A percentile compares a stretch with the other conserved stretches of the same genome.
Evolutionary conservation across 257 asterid genomes (phyloP).

Genomic region (Solanum piurae): DNA sequence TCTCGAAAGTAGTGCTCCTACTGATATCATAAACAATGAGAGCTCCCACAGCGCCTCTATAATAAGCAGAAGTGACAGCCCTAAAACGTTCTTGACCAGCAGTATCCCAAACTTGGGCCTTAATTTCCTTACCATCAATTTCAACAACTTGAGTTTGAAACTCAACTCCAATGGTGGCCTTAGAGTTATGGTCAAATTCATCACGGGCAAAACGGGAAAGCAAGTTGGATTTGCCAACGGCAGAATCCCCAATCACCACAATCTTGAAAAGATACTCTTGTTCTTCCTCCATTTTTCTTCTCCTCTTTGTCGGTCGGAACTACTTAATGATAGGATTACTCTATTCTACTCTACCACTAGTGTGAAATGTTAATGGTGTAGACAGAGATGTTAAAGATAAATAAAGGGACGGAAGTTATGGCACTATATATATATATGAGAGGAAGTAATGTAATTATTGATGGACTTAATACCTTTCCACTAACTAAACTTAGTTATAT

Average conservation of each 20-base stretch:
- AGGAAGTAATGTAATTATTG: no score
- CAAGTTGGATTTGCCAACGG: constrained; percentile 30
- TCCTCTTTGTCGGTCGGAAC: neutral
- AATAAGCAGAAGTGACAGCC: constrained; percentile 74
- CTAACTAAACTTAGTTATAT: no score
- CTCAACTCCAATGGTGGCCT: constrained; percentile 78
- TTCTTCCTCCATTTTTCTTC: neutral
- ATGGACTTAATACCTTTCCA: no score
- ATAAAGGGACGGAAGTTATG: neutral
- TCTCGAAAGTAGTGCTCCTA: constrained; percentile 44
- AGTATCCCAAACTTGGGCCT: constrained; percentile 87
- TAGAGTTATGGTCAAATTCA: constrained; percentile 60
- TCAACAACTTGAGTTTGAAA: constrained; percentile 68
- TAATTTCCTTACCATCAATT: constrained; percentile 62
- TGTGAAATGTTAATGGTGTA: neutral
- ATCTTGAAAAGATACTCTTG: constrained; percentile 4
- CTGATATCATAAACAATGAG: constrained; percentile 54
- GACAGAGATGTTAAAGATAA: neutral
- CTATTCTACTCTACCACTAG: neutral
- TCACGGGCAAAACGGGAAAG: constrained; percentile 69
- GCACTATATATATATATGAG: no score
- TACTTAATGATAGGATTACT: no score
- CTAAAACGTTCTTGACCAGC: constrained; percentile 85
- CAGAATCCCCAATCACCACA: neutral
- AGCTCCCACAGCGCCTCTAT: constrained; percentile 73